phyloP scores from a whole-genome alignment of 164 flowering plant genomes.

The Magnolia sinica region DNA sequence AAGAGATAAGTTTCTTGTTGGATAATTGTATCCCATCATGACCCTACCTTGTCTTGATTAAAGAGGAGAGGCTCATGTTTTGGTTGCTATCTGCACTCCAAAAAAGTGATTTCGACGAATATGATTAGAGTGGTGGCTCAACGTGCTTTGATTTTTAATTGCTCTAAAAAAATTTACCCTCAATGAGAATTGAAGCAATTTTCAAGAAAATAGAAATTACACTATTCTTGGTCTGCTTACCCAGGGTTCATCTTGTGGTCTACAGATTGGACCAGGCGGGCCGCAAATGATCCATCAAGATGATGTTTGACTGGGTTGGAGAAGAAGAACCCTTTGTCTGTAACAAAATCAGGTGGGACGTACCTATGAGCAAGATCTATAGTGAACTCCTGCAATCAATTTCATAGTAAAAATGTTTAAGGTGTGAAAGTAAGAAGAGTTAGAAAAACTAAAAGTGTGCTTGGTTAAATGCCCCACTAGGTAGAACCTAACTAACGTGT shows the following conservation, averaged over 20 bases:
- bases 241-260: neutral
- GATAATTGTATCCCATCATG: no score
- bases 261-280: conserved; percentile 52
- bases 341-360: conserved; percentile 58
- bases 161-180: no score
- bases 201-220: no score
- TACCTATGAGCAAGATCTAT: conserved; percentile 60
- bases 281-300: conserved; percentile 94
- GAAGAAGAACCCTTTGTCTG: conserved; percentile 57
- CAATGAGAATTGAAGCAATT: no score
- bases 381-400: conserved; percentile 58
- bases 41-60: no score
- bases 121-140: no score
- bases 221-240: neutral
- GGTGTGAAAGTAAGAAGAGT: neutral
- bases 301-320: conserved; percentile 80
- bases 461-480: neutral
- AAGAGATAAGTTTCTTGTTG: no score
- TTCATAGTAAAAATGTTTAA: no score
- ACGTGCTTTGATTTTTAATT: no score
- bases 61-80: no score
- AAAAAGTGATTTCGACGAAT: no score
- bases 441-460: neutral
- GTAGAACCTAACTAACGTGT: neutral
- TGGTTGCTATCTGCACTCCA: no score